Conservation (phyloP, 495 filamentous ascomycete species). For the Cladorrhinum samala region DNA sequence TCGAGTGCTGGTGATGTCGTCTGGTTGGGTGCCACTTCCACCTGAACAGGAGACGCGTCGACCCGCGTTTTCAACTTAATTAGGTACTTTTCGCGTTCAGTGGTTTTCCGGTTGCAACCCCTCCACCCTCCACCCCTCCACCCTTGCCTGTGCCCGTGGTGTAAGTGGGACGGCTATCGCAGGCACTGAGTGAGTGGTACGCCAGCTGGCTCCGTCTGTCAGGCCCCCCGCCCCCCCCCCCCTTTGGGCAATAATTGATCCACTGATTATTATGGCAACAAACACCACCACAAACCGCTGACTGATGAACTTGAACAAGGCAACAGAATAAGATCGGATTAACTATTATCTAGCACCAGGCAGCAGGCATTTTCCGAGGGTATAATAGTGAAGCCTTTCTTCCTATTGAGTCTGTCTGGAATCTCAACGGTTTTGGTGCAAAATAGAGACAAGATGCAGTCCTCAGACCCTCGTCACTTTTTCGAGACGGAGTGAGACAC, state of each 20-base stretch:
- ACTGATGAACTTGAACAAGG: neutral
- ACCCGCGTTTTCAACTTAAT: conserved; percentile 29
- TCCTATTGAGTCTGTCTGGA: neutral
- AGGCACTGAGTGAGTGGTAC: no score
- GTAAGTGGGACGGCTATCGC: neutral
- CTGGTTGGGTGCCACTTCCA: neutral
- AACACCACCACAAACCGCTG: neutral
- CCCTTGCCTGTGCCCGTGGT: neutral
- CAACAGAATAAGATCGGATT: neutral
- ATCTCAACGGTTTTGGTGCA: neutral
- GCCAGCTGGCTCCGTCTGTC: conserved; percentile 14
- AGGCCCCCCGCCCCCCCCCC: neutral
- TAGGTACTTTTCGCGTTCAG: conserved; percentile 16
- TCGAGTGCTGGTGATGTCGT: neutral
- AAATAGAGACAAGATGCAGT: conserved; percentile 24
- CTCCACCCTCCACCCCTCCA: no score
- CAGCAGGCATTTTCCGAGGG: neutral
- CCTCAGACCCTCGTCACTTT: conserved; percentile 52
- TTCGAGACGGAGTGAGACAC: conserved; percentile 76
- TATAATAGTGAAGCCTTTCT: neutral
- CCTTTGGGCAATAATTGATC: conserved; percentile 2
- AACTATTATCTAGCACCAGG: neutral
- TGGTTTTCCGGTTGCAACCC: neutral
- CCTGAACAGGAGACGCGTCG: conserved; percentile 24
- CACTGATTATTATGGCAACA: neutral